These are phyloP conservation scores for Salix suchowensis DNA, from an alignment of 345 rosid genomes.

Conservation along the genomic window DNA sequence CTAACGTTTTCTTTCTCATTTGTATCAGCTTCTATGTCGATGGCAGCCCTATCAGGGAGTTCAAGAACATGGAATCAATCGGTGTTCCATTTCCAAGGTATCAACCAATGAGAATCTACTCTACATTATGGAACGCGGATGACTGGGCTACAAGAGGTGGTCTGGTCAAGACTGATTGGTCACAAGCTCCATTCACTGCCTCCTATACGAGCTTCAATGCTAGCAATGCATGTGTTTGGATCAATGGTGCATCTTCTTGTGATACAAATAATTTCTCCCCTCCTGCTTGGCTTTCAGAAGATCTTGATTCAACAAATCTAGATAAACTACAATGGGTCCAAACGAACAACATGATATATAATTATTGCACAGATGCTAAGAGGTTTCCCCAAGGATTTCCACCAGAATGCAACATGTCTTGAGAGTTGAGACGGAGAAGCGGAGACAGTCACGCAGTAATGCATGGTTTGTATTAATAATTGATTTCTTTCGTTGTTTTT, in stretches of 20 bases:
- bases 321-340: neutral
- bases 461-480: neutral
- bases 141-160: constrained; percentile 17
- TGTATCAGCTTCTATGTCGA: neutral
- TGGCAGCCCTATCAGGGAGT: neutral
- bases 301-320: neutral
- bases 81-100: constrained; percentile 9
- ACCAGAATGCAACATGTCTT: neutral
- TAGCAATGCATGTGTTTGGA: neutral
- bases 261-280: neutral
- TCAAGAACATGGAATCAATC: neutral
- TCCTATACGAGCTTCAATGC: neutral
- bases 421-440: neutral
- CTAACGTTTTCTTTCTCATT: neutral
- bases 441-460: neutral
- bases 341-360: neutral
- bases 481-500: neutral
- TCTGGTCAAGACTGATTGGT: neutral
- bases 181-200: neutral
- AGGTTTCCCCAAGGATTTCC: neutral
- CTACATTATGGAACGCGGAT: constrained; percentile 10
- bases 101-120: constrained; percentile 7
- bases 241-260: neutral
- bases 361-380: neutral
- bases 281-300: neutral